These are phyloP conservation scores for Mollisia scopiformis DNA, from an alignment of 2,329 filamentous ascomycete species.

Conservation along the genomic window DNA sequence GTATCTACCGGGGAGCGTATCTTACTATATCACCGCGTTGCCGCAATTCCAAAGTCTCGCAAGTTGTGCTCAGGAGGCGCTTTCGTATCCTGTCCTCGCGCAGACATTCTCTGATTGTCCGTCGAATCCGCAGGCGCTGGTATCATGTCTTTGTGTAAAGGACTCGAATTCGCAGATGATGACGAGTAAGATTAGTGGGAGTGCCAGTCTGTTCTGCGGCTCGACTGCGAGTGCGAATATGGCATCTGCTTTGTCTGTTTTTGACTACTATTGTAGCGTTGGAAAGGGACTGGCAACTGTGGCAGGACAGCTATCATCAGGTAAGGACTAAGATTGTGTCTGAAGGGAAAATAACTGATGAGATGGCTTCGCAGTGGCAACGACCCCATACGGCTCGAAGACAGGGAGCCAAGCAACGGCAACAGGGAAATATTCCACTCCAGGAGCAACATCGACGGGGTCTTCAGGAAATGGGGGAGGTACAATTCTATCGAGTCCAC, in stretches of 20 bases:
- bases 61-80: conserved; percentile 13
- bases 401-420: not conserved
- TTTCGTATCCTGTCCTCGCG: conserved; percentile 9
- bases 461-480: not conserved
- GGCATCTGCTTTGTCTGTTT: conserved; percentile 13
- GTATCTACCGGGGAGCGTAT: conserved; percentile 55
- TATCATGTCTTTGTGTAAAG: conserved; percentile 22
- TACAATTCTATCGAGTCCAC: not conserved
- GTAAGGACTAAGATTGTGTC: conserved; percentile 1
- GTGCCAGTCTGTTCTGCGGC: conserved; percentile 11
- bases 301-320: conserved; percentile 13
- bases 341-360: not conserved
- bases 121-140: conserved; percentile 10
- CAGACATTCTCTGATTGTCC: conserved; percentile 10
- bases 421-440: not conserved
- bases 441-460: conserved; percentile 2
- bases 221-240: conserved; percentile 20
- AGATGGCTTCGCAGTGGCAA: not conserved
- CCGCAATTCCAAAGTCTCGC: conserved; percentile 48
- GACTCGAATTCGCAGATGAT: conserved; percentile 16
- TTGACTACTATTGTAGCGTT: conserved; percentile 23
- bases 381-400: conserved; percentile 3
- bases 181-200: conserved; percentile 7
- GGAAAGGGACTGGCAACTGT: conserved; percentile 19
- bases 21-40: conserved; percentile 57